Base-by-base conservation (phyloP, 2,329 filamentous ascomycete genomes). In the Proliferodiscus dingleyae region DNA sequence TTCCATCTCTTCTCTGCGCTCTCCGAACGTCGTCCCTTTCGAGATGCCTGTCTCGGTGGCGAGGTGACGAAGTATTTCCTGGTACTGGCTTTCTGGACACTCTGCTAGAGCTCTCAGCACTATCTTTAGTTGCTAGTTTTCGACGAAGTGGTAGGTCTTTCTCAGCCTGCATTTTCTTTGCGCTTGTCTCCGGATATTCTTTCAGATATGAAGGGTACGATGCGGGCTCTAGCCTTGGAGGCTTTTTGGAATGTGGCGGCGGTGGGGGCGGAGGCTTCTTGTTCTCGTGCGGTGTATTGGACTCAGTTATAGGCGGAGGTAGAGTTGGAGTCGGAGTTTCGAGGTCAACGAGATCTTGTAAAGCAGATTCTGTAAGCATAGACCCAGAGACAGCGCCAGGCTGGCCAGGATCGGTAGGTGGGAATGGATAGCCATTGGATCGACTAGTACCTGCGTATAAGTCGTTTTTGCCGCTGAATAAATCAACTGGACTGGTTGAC, bases 201-300 rank as follows among this genome's bases (percentile, higher is more conserved):
- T 63, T 61, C n/a, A 62, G 47, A 44, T 65, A 65, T 2, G 58
- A 60, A 8, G 63, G 63, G 49, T 66, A 66, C 21, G 61, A 58
- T 10, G 63, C 48, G 11, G 69, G 66, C 37, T 71, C 67, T 9
- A 70, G 62, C 43, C 62, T 64, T 60, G 46, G 28, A 15, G 54
- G 37, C 23, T 46, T 40, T 37, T 36, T 51, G 21, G 50, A 40
- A 45, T 54, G 56, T 21, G 56, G 57, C 19, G 59, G 58, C 13
- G 54, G 41, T 39, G 45, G 53, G 39, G 66, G 50, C 16, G 66
- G 64, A 45, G 64, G 63, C 37, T 59, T 50, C 38, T 33, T 58
- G 23, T 47, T 58, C 22, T 38, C 38, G 41, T 28, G 53, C 55
- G 34, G 56, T 44, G 28, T 28, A 28, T 50, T 58, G 9, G 58